Evolutionary conservation across 805 yeast species (phyloP).

Genomic region (Komagataella populi): DNA sequence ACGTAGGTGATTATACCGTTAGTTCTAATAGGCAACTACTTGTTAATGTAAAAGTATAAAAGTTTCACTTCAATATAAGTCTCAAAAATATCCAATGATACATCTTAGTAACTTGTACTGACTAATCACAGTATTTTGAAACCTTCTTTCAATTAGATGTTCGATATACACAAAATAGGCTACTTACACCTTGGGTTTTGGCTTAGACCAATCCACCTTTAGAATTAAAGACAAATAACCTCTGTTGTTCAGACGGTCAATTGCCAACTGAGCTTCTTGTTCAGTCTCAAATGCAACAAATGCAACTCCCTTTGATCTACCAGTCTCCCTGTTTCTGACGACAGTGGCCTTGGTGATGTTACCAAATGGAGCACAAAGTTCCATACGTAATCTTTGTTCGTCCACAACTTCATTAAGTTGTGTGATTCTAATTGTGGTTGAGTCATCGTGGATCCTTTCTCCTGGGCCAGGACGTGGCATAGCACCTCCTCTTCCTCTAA

Average conservation of each 20-base stretch:
- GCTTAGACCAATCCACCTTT: conserved; percentile 48
- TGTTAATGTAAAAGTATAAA: no score
- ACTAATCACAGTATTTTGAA: no score
- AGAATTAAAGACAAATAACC: conserved; percentile 86
- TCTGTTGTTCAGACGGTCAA: conserved; percentile 69
- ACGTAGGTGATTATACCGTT: no score
- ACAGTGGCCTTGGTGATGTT: conserved; percentile 64
- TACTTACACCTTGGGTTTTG: conserved; percentile 9
- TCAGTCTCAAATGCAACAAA: conserved; percentile 71
- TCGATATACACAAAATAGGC: neutral
- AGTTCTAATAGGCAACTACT: no score
- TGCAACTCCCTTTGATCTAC: conserved; percentile 91
- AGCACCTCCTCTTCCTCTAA: conserved; percentile 27
- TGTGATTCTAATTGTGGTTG: conserved; percentile 78
- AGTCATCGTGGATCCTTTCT: conserved; percentile 56
- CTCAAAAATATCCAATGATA: neutral
- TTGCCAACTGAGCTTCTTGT: conserved; percentile 61
- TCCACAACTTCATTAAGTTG: conserved; percentile 79
- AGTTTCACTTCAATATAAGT: no score
- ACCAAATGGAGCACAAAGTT: conserved; percentile 57
- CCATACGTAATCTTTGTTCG: conserved; percentile 66
- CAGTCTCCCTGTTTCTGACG: conserved; percentile 85
- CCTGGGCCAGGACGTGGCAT: conserved; percentile 25
- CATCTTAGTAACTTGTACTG: neutral
- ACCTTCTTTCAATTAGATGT: neutral